Percentiles rank a stretch among this genome's conserved stretches.
Conservation (phyloP, 139 green algal species). For the Pseudopediastrum boryanum region DNA sequence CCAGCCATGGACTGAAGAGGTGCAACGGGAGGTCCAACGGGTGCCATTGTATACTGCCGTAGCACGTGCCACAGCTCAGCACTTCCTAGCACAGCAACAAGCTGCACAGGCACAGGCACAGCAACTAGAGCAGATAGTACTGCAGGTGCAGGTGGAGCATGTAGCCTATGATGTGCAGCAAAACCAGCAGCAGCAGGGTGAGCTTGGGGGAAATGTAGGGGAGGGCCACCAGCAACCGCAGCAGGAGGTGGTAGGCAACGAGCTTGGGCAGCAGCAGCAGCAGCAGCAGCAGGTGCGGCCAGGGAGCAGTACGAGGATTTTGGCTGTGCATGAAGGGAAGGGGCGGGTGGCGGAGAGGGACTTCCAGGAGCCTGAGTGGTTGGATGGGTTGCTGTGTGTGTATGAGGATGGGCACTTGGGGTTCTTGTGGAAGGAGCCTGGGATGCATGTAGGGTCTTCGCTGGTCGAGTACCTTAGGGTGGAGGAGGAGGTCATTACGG, state of each 20-base stretch:
- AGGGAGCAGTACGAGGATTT: not conserved
- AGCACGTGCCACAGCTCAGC: not conserved
- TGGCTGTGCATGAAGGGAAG: constrained; percentile 28
- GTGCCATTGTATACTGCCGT: not conserved
- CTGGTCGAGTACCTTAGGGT: too few relatives aligned
- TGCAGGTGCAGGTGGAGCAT: not conserved
- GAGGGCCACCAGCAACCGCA: not conserved
- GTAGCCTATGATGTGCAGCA: not conserved
- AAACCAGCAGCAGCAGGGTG: not conserved
- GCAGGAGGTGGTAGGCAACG: not conserved
- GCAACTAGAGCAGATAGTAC: constrained; percentile 3
- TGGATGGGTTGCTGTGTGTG: constrained; percentile 45
- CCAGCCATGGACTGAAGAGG: constrained; percentile 33
- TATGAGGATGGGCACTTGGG: constrained; percentile 42
- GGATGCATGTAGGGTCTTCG: too few relatives aligned
- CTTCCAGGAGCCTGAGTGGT: constrained; percentile 35
- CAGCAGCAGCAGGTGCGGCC: not conserved
- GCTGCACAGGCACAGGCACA: not conserved
- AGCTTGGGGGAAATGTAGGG: too few relatives aligned
- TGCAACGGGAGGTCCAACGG: not conserved
- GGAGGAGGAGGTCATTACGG: too few relatives aligned
- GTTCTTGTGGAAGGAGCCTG: too few relatives aligned
- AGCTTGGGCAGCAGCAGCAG: not conserved
- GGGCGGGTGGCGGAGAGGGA: constrained; percentile 30
- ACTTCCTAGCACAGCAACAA: not conserved